Conservation (phyloP, 2,329 filamentous ascomycete genomes). For the Metarhizium rileyi region DNA sequence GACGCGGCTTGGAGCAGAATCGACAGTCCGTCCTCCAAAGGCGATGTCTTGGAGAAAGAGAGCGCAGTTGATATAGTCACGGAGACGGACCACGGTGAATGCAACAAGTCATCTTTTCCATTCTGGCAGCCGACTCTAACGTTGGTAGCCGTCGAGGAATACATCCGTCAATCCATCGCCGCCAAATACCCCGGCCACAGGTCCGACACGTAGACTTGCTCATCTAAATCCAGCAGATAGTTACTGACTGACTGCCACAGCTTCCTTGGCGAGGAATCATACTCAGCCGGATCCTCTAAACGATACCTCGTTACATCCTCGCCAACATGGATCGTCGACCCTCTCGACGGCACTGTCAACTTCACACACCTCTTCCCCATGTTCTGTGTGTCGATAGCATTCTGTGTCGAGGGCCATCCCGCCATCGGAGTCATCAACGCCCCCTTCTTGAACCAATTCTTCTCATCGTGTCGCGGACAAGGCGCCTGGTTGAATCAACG, state of each 20-base stretch:
- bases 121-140: neutral
- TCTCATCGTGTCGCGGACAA: conserved; percentile 54
- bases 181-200: conserved; percentile 54
- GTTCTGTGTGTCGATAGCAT: conserved; percentile 71
- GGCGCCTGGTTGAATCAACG: conserved; percentile 63
- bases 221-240: neutral
- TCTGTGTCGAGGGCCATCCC: conserved; percentile 49
- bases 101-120: neutral
- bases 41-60: conserved; percentile 49
- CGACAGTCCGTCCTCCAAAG: conserved; percentile 9
- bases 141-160: conserved; percentile 56
- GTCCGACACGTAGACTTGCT: conserved; percentile 29
- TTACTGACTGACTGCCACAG: conserved; percentile 15
- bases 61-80: conserved; percentile 71
- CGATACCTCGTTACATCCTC: conserved; percentile 54
- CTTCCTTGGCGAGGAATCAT: conserved; percentile 70
- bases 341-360: conserved; percentile 72
- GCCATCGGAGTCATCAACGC: conserved; percentile 64
- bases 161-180: conserved; percentile 50
- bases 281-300: conserved; percentile 55
- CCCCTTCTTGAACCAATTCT: conserved; percentile 59
- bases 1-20: conserved; percentile 38
- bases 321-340: conserved; percentile 70
- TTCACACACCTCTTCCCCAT: conserved; percentile 73
- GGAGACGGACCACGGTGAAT: conserved; percentile 59